These are phyloP conservation scores for Cercospora citrullina DNA, from an alignment of 2,329 filamentous ascomycete genomes.

Conservation along the genomic window DNA sequence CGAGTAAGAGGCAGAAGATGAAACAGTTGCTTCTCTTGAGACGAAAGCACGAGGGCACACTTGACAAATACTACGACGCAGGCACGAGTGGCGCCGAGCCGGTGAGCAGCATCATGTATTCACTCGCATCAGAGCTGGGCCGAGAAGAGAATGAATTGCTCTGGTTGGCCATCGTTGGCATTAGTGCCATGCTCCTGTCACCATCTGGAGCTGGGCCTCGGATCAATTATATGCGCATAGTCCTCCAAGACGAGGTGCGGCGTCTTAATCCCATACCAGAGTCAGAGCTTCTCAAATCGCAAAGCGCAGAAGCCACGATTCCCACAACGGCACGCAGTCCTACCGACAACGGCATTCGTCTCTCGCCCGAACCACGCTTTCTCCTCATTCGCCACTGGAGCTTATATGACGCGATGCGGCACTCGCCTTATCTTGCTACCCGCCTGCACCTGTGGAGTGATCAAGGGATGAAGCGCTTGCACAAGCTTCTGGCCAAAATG, in stretches of 20 bases:
- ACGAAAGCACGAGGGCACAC: slow-evolving; percentile 70
- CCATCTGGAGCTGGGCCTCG: slow-evolving; percentile 66
- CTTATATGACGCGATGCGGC: slow-evolving; percentile 96
- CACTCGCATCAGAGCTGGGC: slow-evolving; percentile 88
- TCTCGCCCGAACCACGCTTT: slow-evolving; percentile 92
- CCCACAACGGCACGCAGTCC: slow-evolving; percentile 85
- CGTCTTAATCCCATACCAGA: slow-evolving; percentile 80
- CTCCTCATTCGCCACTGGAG: slow-evolving; percentile 95
- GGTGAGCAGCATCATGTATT: slow-evolving; percentile 91
- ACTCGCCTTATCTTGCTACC: slow-evolving; percentile 91
- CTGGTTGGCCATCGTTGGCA: slow-evolving; percentile 92
- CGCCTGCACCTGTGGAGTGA: slow-evolving; percentile 94
- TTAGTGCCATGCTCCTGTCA: slow-evolving; percentile 86
- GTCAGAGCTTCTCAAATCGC: slow-evolving; percentile 51
- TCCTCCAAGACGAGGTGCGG: slow-evolving; percentile 89
- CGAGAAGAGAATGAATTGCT: slow-evolving; percentile 95
- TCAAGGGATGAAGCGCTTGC: slow-evolving; percentile 78
- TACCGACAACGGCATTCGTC: slow-evolving; percentile 85
- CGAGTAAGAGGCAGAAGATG: slow-evolving; percentile 71
- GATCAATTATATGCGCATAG: slow-evolving; percentile 71
- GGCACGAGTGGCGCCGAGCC: slow-evolving; percentile 93
- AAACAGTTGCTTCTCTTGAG: slow-evolving; percentile 73
- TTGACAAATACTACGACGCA: slow-evolving; percentile 80
- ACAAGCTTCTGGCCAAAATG: slow-evolving; percentile 97
- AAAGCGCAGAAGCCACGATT: slow-evolving; percentile 76